Percentiles rank a stretch among this genome's conserved stretches.
Evolutionary conservation across 768 basidiomycete species (phyloP).

Genomic region (Favolaschia claudopus): DNA sequence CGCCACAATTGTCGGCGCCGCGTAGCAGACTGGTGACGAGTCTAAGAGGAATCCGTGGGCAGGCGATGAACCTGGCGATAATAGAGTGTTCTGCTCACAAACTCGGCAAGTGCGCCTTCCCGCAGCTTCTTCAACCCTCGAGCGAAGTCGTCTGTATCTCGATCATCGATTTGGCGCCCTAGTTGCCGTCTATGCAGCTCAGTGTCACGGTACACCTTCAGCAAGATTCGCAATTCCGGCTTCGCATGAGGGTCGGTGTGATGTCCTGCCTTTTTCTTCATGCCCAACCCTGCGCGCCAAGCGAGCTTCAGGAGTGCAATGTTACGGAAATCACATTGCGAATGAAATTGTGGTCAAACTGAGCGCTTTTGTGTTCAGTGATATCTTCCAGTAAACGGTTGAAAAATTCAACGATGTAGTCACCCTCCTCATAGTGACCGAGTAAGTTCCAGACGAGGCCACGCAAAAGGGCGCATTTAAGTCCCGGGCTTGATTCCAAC

Average conservation of each 20-base stretch:
- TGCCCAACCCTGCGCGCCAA: conserved; percentile 30
- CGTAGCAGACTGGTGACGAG: no score
- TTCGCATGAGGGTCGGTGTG: conserved; percentile 32
- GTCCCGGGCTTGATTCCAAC: conserved; percentile 34
- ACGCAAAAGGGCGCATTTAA: conserved; percentile 31
- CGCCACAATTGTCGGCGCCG: no score
- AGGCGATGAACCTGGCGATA: no score
- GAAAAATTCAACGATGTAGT: conserved; percentile 42
- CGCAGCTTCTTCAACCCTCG: conserved; percentile 7
- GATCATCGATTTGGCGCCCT: conserved; percentile 25
- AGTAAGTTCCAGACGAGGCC: conserved; percentile 38
- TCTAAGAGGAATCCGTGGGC: no score
- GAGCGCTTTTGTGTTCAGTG: conserved; percentile 33
- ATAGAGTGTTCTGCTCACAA: conserved; percentile 9
- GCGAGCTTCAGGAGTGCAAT: conserved; percentile 39
- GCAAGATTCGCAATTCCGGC: conserved; percentile 27
- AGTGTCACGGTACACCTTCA: conserved; percentile 24
- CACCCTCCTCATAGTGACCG: conserved; percentile 32
- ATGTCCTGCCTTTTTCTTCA: conserved; percentile 25
- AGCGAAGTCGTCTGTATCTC: conserved; percentile 11
- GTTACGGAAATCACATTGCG: conserved; percentile 39
- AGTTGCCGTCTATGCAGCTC: conserved; percentile 30
- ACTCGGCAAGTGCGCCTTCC: conserved; percentile 9
- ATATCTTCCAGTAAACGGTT: conserved; percentile 40
- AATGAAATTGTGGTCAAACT: conserved; percentile 37